Conservation (phyloP, 192 early-diverging fungal genomes). For the Chytriomyces sp. region DNA sequence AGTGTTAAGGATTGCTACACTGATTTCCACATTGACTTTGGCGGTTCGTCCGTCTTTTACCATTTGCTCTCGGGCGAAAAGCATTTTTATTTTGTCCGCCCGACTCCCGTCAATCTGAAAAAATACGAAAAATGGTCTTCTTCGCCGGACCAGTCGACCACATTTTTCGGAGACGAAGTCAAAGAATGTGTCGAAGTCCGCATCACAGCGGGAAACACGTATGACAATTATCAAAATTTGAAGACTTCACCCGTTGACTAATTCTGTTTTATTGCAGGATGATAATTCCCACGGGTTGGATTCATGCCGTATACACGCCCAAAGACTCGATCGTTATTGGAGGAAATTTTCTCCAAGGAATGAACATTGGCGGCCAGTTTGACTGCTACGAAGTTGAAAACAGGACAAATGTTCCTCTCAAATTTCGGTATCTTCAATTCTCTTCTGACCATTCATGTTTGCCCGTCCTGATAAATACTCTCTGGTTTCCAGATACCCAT, state of each 20-base stretch:
- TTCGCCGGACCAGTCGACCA: slow-evolving; percentile 79
- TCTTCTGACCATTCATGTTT: background rate
- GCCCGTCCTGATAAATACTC: too few species aligned
- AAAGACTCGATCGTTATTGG: slow-evolving; percentile 88
- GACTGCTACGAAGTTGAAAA: slow-evolving; percentile 77
- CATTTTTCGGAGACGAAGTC: slow-evolving; percentile 85
- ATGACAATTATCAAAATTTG: slow-evolving; percentile 34
- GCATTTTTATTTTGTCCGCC: slow-evolving; percentile 87
- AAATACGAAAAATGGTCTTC: slow-evolving; percentile 90
- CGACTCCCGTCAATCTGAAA: slow-evolving; percentile 80
- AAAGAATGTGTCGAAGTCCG: slow-evolving; percentile 78
- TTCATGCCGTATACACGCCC: slow-evolving; percentile 92
- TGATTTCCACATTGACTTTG: slow-evolving; percentile 77
- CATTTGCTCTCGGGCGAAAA: slow-evolving; percentile 87
- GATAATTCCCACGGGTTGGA: slow-evolving; percentile 95
- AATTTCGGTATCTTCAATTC: slow-evolving; percentile 61
- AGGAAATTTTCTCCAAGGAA: slow-evolving; percentile 89
- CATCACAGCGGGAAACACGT: slow-evolving; percentile 84
- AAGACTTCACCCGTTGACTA: background rate
- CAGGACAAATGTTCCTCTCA: slow-evolving; percentile 74
- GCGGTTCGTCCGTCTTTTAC: slow-evolving; percentile 86
- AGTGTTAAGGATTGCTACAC: slow-evolving; percentile 89
- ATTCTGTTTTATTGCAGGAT: slow-evolving; percentile 41
- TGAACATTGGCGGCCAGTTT: slow-evolving; percentile 76
- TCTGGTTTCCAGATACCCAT: slow-evolving; percentile 66